Conservation (phyloP, 202 grass and related monocot species). For the Carex sylvatica region DNA sequence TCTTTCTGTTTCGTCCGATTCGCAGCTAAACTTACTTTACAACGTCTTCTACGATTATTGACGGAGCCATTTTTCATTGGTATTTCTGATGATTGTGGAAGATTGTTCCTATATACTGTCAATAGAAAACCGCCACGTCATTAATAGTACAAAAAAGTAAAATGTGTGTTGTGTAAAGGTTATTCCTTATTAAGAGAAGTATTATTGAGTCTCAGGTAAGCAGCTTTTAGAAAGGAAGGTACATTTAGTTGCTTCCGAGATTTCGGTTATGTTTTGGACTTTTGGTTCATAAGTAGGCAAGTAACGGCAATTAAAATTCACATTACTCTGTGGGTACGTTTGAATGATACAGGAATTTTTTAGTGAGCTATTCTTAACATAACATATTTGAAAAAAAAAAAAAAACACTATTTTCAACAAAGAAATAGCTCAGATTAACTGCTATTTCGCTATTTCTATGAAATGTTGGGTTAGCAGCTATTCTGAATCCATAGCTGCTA, state of each 20-base stretch:
- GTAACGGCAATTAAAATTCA: not conserved
- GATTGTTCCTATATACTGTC: not conserved
- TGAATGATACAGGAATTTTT: too few relatives aligned
- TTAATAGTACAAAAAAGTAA: not conserved
- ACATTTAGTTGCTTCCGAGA: not conserved
- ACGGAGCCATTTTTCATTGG: not conserved
- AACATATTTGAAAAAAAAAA: too few relatives aligned
- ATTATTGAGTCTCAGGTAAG: not conserved
- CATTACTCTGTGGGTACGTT: not conserved
- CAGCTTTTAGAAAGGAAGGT: not conserved
- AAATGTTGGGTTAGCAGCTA: too few relatives aligned
- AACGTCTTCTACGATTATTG: not conserved
- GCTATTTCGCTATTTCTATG: too few relatives aligned
- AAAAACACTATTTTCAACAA: too few relatives aligned
- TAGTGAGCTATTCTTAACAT: too few relatives aligned
- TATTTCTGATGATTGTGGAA: not conserved
- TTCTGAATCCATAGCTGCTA: too few relatives aligned
- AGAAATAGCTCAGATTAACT: too few relatives aligned
- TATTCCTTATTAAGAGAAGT: not conserved
- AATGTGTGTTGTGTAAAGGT: not conserved
- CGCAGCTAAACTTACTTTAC: not conserved
- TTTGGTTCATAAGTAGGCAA: not conserved
- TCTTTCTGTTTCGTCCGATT: not conserved
- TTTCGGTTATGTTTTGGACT: not conserved
- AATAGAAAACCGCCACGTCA: not conserved